phyloP scores from a whole-genome alignment of 306 rosid species.

The Lathyrus aphaca region DNA sequence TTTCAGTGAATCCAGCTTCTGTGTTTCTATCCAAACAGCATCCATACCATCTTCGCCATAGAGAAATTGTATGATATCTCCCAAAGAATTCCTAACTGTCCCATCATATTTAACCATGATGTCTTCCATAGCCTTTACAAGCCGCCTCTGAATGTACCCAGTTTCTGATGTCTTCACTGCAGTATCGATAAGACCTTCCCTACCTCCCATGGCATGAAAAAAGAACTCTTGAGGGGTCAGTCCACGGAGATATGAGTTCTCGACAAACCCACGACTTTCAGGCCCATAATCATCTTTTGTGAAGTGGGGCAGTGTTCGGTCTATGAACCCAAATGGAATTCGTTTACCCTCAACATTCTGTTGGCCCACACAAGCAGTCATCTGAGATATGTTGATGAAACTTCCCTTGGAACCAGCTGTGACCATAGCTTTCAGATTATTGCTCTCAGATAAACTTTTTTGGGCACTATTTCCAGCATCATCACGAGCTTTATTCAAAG shows the following conservation, averaged over 20 bases:
- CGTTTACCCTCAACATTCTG: constrained; percentile 99
- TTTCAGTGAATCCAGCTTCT: constrained; percentile 91
- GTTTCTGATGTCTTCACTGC: constrained; percentile 99
- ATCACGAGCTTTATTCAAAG: constrained; percentile 95
- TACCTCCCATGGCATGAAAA: constrained; percentile 99
- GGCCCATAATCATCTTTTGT: constrained; percentile 97
- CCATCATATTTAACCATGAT: constrained; percentile 99
- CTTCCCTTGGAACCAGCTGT: constrained; percentile 99
- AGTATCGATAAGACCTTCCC: constrained; percentile 99
- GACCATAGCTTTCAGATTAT: constrained; percentile 98
- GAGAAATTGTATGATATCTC: constrained; percentile 96
- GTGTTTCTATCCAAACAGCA: constrained; percentile 96
- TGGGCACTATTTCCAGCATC: constrained; percentile 98
- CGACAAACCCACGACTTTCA: constrained; percentile 99
- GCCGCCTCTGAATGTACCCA: constrained; percentile 96
- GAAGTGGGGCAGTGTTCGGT: constrained; percentile 94
- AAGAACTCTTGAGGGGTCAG: constrained; percentile 99
- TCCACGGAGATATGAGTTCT: constrained; percentile 94
- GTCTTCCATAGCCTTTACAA: constrained; percentile 99
- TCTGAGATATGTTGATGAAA: constrained; percentile 97
- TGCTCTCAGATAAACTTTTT: constrained; percentile 90
- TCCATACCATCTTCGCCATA: constrained; percentile 99
- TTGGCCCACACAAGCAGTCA: constrained; percentile 99
- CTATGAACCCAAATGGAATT: constrained; percentile 94
- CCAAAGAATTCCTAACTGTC: constrained; percentile 96